These are phyloP conservation scores for Blastocystis sp. DNA, from an alignment of 352 stramenopile genomes.

Conservation along the genomic window DNA sequence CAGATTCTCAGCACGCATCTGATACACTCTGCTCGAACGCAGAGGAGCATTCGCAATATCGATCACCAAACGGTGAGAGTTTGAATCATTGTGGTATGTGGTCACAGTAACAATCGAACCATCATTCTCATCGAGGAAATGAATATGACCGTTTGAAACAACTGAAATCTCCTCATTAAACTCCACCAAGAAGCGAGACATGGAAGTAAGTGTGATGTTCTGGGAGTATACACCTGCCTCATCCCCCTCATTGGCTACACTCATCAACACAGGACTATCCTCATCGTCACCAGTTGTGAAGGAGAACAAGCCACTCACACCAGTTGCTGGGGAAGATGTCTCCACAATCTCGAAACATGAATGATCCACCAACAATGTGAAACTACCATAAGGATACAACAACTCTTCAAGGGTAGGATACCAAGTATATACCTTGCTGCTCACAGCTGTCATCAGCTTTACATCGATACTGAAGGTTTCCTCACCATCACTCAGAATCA, in stretches of 20 bases:
- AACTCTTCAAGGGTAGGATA: neutral
- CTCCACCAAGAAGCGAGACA: neutral
- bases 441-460: neutral
- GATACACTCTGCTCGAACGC: neutral
- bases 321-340: neutral
- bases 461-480: neutral
- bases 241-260: neutral
- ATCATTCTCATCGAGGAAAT: neutral
- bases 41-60: neutral
- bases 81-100: neutral
- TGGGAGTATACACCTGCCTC: neutral
- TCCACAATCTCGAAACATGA: neutral
- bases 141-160: neutral
- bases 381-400: neutral
- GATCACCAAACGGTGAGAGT: neutral
- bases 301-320: neutral
- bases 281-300: neutral
- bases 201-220: neutral
- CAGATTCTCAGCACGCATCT: neutral
- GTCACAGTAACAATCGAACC: neutral
- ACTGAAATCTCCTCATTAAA: constrained; percentile 24
- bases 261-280: neutral
- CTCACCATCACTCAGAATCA: neutral
- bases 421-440: neutral
- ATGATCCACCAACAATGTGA: constrained; percentile 17